Percentiles rank a stretch among this genome's conserved stretches.
These are phyloP conservation scores for Rubia tinctorum DNA, from an alignment of 305 asterid genomes.

Conservation along the genomic window DNA sequence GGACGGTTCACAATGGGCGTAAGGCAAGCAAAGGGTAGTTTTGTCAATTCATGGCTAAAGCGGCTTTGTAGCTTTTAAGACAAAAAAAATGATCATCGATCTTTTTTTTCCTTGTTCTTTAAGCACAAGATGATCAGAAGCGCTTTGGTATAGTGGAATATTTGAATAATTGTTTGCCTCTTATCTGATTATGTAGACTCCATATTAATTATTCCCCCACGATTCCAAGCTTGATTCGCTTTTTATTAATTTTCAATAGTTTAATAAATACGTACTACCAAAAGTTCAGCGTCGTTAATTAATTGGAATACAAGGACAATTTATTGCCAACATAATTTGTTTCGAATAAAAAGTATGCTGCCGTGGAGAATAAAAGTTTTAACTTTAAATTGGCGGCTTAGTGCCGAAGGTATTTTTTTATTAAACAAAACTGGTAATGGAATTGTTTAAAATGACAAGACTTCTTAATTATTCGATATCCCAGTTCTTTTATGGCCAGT, in stretches of 20 bases:
- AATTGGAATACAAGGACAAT: neutral
- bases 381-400: neutral
- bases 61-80: slow-evolving; percentile 3
- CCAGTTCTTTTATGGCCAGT: neutral
- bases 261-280: neutral
- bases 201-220: neutral
- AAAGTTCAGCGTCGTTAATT: slow-evolving; percentile 2
- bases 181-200: slow-evolving; percentile 3
- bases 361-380: slow-evolving; percentile 6
- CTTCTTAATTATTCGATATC: neutral
- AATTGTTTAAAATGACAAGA: neutral
- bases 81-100: slow-evolving; percentile 21
- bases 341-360: neutral
- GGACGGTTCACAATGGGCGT: slow-evolving; percentile 32
- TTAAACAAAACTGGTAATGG: neutral
- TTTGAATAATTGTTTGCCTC: slow-evolving; percentile 18
- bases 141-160: slow-evolving; percentile 19
- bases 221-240: slow-evolving; percentile 14
- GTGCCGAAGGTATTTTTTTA: neutral
- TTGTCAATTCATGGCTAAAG: slow-evolving; percentile 19
- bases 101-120: slow-evolving; percentile 29
- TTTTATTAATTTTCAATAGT: slow-evolving; percentile 3
- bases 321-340: neutral
- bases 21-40: slow-evolving; percentile 54
- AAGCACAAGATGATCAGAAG: slow-evolving; percentile 33